Evolutionary conservation across 805 yeast genomes (phyloP).

Genomic region (Ogataea paraovalis): DNA sequence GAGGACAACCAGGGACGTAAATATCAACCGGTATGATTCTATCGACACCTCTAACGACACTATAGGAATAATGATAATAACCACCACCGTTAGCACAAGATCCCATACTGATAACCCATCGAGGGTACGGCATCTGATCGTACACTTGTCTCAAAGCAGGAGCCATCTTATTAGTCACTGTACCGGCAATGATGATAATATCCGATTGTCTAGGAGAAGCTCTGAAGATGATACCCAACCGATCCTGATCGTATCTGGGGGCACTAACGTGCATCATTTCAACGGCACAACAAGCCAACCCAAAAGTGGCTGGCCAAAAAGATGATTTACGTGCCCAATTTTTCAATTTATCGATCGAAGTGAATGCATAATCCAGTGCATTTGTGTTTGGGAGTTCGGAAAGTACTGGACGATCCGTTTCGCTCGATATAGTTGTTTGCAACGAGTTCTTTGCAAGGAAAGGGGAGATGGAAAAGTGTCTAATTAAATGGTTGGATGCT

Average conservation of each 20-base stretch:
- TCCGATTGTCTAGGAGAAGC: slow-evolving; percentile 92
- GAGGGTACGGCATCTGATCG: slow-evolving; percentile 92
- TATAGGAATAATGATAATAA: slow-evolving; percentile 83
- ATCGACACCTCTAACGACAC: slow-evolving; percentile 89
- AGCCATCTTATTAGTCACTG: slow-evolving; percentile 89
- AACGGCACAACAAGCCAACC: slow-evolving; percentile 90
- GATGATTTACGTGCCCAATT: slow-evolving; percentile 92
- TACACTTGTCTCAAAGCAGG: slow-evolving; percentile 90
- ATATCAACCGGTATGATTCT: slow-evolving; percentile 85
- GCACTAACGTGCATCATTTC: slow-evolving; percentile 94
- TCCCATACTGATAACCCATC: slow-evolving; percentile 94
- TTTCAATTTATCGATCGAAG: slow-evolving; percentile 76
- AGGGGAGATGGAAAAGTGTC: neutral
- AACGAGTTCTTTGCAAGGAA: slow-evolving; percentile 15
- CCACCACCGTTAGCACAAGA: slow-evolving; percentile 95
- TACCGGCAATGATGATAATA: slow-evolving; percentile 90
- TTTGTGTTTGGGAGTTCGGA: slow-evolving; percentile 55
- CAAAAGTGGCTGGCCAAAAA: slow-evolving; percentile 92
- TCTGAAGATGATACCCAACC: slow-evolving; percentile 88
- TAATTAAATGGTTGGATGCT: neutral
- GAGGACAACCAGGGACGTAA: slow-evolving; percentile 92
- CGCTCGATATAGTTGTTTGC: slow-evolving; percentile 46
- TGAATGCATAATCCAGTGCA: slow-evolving; percentile 75
- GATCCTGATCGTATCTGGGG: slow-evolving; percentile 88
- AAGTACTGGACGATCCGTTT: slow-evolving; percentile 68